A percentile compares a stretch with the other conserved stretches of the same genome.
These are phyloP conservation scores for Arthrobotrys sphaeroides DNA, from an alignment of 2,329 filamentous ascomycete species.

Conservation along the genomic window DNA sequence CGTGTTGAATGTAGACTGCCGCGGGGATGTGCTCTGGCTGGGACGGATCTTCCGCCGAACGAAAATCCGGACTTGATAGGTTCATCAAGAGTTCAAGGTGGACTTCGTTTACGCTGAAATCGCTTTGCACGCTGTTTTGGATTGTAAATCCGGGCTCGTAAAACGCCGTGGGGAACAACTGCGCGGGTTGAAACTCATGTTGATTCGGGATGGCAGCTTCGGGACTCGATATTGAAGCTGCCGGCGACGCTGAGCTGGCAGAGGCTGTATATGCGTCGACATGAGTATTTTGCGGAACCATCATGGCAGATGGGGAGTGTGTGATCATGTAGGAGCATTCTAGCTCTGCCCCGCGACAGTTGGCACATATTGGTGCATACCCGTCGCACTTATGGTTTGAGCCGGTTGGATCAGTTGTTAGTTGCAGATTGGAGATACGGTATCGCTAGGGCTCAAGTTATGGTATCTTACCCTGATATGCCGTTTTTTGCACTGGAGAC, in stretches of 20 bases:
- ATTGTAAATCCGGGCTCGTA: not conserved
- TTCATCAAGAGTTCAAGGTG: constrained; percentile 27
- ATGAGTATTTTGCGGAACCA: not conserved
- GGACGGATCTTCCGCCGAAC: not conserved
- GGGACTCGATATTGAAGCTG: not conserved
- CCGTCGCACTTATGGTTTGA: constrained; percentile 59
- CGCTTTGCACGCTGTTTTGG: not conserved
- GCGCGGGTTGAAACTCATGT: not conserved
- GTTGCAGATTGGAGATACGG: not conserved
- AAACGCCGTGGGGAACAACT: not conserved
- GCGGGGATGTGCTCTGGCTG: not conserved
- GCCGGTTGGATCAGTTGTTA: constrained; percentile 1
- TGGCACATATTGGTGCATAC: constrained; percentile 59
- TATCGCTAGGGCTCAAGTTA: not conserved
- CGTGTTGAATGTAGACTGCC: constrained; percentile 55
- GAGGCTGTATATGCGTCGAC: not conserved
- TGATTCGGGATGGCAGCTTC: not conserved
- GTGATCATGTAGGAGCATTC: constrained; percentile 45
- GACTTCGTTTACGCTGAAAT: constrained; percentile 17
- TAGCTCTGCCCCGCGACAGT: constrained; percentile 58
- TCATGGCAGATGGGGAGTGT: not conserved
- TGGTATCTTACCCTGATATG: constrained; percentile 61
- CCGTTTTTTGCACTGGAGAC: constrained; percentile 61
- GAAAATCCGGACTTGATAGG: constrained; percentile 21
- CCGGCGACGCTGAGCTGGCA: not conserved